Base-by-base conservation (phyloP, 1,139 yeast genomes). In the Yamadazyma mexicana region DNA sequence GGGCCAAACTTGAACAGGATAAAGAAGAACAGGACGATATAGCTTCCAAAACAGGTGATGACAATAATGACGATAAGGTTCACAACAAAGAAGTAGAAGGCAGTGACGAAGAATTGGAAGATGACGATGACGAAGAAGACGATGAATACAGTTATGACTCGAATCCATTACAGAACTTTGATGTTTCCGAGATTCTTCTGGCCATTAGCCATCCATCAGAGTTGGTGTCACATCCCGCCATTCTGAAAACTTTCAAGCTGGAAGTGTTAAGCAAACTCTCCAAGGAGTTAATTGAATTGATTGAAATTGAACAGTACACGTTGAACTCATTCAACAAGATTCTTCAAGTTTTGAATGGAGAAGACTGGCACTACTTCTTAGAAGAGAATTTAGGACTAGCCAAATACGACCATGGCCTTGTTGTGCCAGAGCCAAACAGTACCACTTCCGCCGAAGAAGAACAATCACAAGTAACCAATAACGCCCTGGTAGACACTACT, bases 161-260 rank as follows among this genome's bases (percentile, higher is more conserved):
- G 6, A 64, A 69, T 39, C 71, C 72, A 1, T 57, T 69, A 43
- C 60, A 61, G 35, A 56, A 60, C 31, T 48, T 76, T 11, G 65
- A 65, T 34, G 52, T 77, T 24, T 70, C 75, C 17, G 82, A 81
- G 36, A 66, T 89, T 18, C 65, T 92, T 44, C 79, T 83, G 10
- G 96, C 98, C 0, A 77, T 92, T 17, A 71, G 79, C 12, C 86
- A 87, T 44, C 94, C 97, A 0, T 75, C 87, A 11, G 96, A 92
- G 53, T 64, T 91, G 3, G 79, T 86, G 2, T 72, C 75, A 2
- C 92, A 87, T 54, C 83, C 83, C 6, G 79, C 89, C 0, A 69
- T 87, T 15, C 75, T 80, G 43, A 77, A 74, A 45, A 84, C 95
- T 0, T 92, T 77, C 58, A 66, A 63, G 43, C 75, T 69, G 69